These are phyloP conservation scores for Irpex rosettiformis DNA, from an alignment of 1,284 basidiomycete species.

Conservation along the genomic window DNA sequence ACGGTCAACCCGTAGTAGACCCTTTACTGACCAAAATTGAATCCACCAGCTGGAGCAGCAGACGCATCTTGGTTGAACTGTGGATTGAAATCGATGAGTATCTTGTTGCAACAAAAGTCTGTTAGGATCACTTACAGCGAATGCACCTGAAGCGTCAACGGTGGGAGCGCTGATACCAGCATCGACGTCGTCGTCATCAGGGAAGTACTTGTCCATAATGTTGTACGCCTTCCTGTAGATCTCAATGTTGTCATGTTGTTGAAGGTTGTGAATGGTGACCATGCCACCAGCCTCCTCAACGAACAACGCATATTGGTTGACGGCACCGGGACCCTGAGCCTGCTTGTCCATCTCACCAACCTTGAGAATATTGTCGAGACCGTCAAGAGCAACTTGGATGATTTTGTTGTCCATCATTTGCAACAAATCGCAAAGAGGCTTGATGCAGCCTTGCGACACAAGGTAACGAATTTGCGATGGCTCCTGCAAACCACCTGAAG, in stretches of 20 bases:
- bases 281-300: constrained; percentile 99
- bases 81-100: constrained; percentile 11
- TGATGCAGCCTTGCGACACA: constrained; percentile 97
- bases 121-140: constrained; percentile 69
- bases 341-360: constrained; percentile 97
- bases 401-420: constrained; percentile 99
- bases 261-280: constrained; percentile 97
- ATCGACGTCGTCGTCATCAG: constrained; percentile 82
- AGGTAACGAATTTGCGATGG: constrained; percentile 98
- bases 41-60: constrained; percentile 91
- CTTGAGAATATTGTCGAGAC: constrained; percentile 98
- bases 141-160: constrained; percentile 87
- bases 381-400: constrained; percentile 96
- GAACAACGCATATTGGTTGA: constrained; percentile 92
- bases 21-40: constrained; percentile 75
- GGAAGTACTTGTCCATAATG: constrained; percentile 97
- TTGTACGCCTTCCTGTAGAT: constrained; percentile 99
- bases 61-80: constrained; percentile 80
- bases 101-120: constrained; percentile 4
- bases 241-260: constrained; percentile 99
- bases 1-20: constrained; percentile 7
- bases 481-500: constrained; percentile 95
- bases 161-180: constrained; percentile 76
- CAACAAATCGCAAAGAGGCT: constrained; percentile 95
- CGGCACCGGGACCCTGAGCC: constrained; percentile 76